A percentile compares a stretch with the other conserved stretches of the same genome.
These are phyloP conservation scores for Rhizoclosmatium globosum DNA, from an alignment of 192 early-diverging fungal species.

Conservation along the genomic window DNA sequence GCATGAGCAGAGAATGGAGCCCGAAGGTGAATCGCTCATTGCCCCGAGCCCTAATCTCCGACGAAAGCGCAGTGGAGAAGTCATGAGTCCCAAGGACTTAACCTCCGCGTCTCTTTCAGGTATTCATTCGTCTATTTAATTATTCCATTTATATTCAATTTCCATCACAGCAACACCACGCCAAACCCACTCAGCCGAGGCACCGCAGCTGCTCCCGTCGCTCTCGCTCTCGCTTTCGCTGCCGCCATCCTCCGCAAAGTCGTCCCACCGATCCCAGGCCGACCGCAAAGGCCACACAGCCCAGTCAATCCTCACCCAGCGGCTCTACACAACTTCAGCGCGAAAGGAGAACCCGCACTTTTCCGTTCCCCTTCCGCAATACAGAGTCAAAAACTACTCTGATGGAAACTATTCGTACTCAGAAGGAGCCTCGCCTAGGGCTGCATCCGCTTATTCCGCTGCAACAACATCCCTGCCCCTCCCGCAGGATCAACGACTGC, in stretches of 20 bases:
- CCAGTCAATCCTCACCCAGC: slow-evolving; percentile 16
- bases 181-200: too few relatives aligned
- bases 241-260: not conserved
- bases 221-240: not conserved
- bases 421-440: not conserved
- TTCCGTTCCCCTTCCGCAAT: not conserved
- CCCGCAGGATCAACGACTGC: not conserved
- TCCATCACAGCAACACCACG: too few relatives aligned
- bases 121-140: too few relatives aligned
- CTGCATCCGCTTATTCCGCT: not conserved
- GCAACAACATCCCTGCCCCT: not conserved
- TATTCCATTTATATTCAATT: too few relatives aligned
- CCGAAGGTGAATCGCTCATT: too few relatives aligned
- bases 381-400: not conserved
- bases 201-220: too few relatives aligned
- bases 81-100: too few relatives aligned
- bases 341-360: slow-evolving; percentile 34
- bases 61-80: too few relatives aligned
- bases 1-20: too few relatives aligned
- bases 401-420: not conserved
- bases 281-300: not conserved
- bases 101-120: too few relatives aligned
- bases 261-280: not conserved
- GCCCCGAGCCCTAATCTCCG: too few relatives aligned
- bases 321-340: slow-evolving; percentile 31